A percentile compares a stretch with the other conserved stretches of the same genome.
Evolutionary conservation across 805 yeast species (phyloP).

Genomic region (Yamadazyma tumulicola): DNA sequence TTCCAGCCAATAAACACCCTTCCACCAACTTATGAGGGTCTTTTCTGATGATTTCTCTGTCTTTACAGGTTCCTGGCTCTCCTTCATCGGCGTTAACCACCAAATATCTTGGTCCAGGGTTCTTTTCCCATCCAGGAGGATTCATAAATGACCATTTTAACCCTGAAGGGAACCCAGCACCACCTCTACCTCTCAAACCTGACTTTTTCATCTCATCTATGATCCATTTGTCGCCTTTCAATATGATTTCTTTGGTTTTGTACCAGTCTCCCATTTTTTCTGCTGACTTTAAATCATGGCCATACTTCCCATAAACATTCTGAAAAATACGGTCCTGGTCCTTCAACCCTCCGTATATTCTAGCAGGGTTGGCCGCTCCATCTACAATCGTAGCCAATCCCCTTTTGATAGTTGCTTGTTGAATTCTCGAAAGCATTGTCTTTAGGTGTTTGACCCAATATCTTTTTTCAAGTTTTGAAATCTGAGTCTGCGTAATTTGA

Average conservation of each 20-base stretch:
- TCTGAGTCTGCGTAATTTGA: conserved; percentile 15
- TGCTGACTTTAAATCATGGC: conserved; percentile 70
- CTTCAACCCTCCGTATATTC: conserved; percentile 68
- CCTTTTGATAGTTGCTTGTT: conserved; percentile 15
- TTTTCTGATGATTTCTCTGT: conserved; percentile 84
- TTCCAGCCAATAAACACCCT: conserved; percentile 86
- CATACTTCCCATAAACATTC: conserved; percentile 73
- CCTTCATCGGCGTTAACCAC: conserved; percentile 94
- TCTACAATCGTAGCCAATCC: conserved; percentile 46
- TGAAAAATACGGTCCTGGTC: conserved; percentile 88
- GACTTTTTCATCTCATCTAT: conserved; percentile 82
- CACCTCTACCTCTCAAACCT: conserved; percentile 89
- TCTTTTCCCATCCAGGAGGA: conserved; percentile 94
- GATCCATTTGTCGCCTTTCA: conserved; percentile 87
- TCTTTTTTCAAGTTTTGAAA: conserved; percentile 1
- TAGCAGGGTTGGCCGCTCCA: conserved; percentile 45
- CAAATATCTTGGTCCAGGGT: conserved; percentile 81
- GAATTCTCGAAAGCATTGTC: conserved; percentile 1
- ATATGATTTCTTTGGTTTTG: conserved; percentile 80
- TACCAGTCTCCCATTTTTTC: conserved; percentile 87
- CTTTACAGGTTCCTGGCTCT: conserved; percentile 93
- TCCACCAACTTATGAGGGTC: conserved; percentile 90
- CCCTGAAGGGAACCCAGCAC: conserved; percentile 92
- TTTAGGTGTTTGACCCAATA: too few relatives aligned
- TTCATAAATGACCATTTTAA: conserved; percentile 92